A percentile compares a stretch with the other conserved stretches of the same genome.
These are phyloP conservation scores for Pseudozyma thailandica DNA, from an alignment of 1,284 basidiomycete species.

Conservation along the genomic window DNA sequence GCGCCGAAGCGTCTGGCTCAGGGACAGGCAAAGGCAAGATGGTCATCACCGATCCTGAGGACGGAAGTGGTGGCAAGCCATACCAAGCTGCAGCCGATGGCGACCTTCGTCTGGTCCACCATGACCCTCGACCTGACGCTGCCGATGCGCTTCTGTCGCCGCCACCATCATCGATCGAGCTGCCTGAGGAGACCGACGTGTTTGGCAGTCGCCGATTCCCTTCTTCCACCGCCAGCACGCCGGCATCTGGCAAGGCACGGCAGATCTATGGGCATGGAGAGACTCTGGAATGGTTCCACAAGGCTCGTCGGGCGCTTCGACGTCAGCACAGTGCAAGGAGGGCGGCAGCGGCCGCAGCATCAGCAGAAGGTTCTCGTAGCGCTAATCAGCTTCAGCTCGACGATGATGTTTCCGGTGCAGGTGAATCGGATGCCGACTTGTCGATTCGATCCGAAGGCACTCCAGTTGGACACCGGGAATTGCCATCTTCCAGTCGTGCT, in stretches of 20 bases:
- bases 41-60: conserved; percentile 49
- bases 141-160: conserved; percentile 39
- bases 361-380: conserved; percentile 5
- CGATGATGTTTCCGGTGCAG: conserved; percentile 18
- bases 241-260: conserved; percentile 21
- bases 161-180: conserved; percentile 14
- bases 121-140: conserved; percentile 53
- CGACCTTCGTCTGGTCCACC: conserved; percentile 51
- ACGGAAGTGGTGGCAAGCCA: conserved; percentile 48
- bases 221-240: conserved; percentile 18
- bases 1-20: conserved; percentile 9
- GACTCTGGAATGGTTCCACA: conserved; percentile 57
- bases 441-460: conserved; percentile 37
- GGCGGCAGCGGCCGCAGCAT: conserved; percentile 9
- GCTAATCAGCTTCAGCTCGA: conserved; percentile 2
- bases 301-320: conserved; percentile 42
- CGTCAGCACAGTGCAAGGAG: conserved; percentile 35
- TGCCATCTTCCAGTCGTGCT: conserved; percentile 18
- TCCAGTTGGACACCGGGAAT: conserved; percentile 14
- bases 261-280: conserved; percentile 33
- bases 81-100: conserved; percentile 48
- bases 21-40: conserved; percentile 42
- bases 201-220: conserved; percentile 11
- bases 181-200: conserved; percentile 22
- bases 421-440: conserved; percentile 37